Base-by-base conservation (phyloP, 176 grass and related monocot genomes). In the Ensete glaucum region DNA sequence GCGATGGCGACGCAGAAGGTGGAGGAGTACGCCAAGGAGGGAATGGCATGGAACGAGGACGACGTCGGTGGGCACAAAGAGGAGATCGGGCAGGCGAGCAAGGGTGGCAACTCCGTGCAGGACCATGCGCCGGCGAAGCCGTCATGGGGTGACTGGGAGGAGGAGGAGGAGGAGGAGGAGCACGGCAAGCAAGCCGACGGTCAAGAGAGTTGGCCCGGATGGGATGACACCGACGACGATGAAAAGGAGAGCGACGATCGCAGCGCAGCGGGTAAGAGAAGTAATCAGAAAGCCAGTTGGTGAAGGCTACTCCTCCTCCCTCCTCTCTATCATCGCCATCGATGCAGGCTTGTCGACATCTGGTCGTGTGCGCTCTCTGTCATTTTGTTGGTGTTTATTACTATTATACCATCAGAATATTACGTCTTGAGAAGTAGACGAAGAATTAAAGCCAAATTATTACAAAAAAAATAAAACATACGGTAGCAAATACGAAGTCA, bases 1-100 rank as follows among this genome's bases (percentile, higher is more conserved):
- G 86, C 94, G 1, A 69, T 97, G 53, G 94, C 94, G 16, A 71
- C 88, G 2, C 94, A 97, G 71, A 97, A 97, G 85, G 94, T 97
- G 0, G 93, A 97, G 71, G 34, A 43, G 34, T 43, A 5, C 4
- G 34, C 34, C 34, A 43, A 43, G 34, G 34, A 43, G 34, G 93
- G 89, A 27, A 80, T 69, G 3, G 81, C 76, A 34, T 88, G 88
- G 87, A 64, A 56, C 29, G 93, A 88, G 11, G 88, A 90, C 69
- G 24, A 14, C 48, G 24, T 9, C 43, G 34, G 34, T 43, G 67
- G 67, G 11, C 14, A 34, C 14, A 5, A 48, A 9, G 25, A 69
- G 11, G 66, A 69, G 66, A 14, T 48, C 17, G 27, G 25, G 66
- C 66, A 69, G 66, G 19, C 34, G 58, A 62, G 17, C 17, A 60